Base-by-base conservation (phyloP, 2,329 filamentous ascomycete genomes). In the Scedosporium minutisporum region DNA sequence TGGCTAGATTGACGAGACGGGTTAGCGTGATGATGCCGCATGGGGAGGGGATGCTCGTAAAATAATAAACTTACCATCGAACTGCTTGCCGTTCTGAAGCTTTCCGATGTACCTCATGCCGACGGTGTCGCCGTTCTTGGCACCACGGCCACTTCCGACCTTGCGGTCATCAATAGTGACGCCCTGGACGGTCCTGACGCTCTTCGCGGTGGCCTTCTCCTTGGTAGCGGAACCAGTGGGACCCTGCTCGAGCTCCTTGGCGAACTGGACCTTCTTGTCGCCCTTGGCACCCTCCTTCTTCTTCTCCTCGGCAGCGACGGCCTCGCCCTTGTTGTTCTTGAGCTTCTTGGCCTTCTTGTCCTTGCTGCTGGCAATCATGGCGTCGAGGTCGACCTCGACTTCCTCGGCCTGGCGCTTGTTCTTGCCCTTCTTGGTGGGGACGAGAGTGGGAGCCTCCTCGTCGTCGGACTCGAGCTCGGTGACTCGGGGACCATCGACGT, bases 71-170 rank as follows among this genome's bases (percentile, higher is more conserved):
- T 82, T 79, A 92, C 89, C 84, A 78, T 97, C 93, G 72, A 99
- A 99, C 68, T 96, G 87, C 80, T 97, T 96, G 77, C 92, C 92
- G 76, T 96, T 89, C 72, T 88, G 85, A 66, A 95, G 89, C 84
- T 99, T 99, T 77, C 95, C 95, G 71, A 99, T 97, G 81, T 99
- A 99, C 73, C 95, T 87, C 86, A 99, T 95, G 71, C 91, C 87
- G 65, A 99, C 88, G 68, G 85, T 89, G 80, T 96, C 90, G 67
- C 95, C 93, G 71, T 87, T 88, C 88, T 97, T 97, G 66, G 88
- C 92, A 63, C 85, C 86, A 66, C 89, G 87, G 69, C 95, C 95
- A 67, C 84, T 86, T 64, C 95, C 95, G 66, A 91, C 74, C 81
- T 96, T 97, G 82, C 93, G 93, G 82, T 99, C 95, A 71, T 99